phyloP scores from a whole-genome alignment of 306 rosid species.

The Acmispon strigosus region DNA sequence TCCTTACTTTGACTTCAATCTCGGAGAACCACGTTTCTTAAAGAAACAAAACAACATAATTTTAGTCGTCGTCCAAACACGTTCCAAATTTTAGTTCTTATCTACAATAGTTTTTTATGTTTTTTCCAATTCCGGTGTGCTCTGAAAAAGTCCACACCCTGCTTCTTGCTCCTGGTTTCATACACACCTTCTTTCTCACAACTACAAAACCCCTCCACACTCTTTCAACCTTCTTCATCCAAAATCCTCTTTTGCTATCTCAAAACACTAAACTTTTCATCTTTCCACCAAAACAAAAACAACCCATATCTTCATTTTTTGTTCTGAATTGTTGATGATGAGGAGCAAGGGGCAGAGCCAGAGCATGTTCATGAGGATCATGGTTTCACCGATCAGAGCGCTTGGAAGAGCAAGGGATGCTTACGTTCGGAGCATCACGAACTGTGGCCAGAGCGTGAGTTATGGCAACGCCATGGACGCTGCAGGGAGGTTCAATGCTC shows the following conservation, averaged over 20 bases:
- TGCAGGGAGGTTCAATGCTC: constrained; percentile 13
- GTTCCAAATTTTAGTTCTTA: constrained; percentile 18
- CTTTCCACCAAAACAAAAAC: no score
- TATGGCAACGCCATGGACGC: constrained; percentile 26
- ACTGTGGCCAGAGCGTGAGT: constrained; percentile 19
- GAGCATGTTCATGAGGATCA: constrained; percentile 38
- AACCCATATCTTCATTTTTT: no score
- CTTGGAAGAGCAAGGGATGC: constrained; percentile 51
- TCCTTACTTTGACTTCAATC: neutral
- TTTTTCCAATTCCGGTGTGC: constrained; percentile 34
- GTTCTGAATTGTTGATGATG: neutral
- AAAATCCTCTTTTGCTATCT: neutral
- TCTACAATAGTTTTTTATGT: constrained; percentile 6
- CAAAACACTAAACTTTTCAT: no score
- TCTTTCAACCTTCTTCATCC: neutral
- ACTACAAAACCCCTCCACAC: neutral
- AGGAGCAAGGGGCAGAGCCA: constrained; percentile 25
- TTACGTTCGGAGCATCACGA: constrained; percentile 56
- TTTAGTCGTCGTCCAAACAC: neutral
- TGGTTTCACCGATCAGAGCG: constrained; percentile 41
- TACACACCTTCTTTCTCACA: neutral
- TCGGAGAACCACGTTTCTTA: neutral
- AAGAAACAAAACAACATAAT: neutral
- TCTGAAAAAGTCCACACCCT: constrained; percentile 36
- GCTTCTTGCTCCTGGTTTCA: constrained; percentile 1